These are phyloP conservation scores for Lentinus polychrous DNA, from an alignment of 1,284 basidiomycete species.

Conservation along the genomic window DNA sequence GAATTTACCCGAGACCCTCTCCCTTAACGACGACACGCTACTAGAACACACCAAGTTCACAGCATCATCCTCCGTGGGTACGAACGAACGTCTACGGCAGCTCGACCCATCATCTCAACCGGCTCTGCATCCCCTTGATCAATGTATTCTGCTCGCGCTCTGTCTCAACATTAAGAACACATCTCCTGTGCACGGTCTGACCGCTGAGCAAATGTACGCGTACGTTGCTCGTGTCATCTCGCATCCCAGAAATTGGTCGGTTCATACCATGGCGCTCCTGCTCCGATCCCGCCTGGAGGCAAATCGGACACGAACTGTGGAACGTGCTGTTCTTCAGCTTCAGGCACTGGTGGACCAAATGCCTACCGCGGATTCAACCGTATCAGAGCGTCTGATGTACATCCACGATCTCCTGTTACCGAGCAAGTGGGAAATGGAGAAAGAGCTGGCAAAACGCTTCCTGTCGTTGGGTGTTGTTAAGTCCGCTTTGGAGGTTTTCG, in stretches of 20 bases:
- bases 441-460: conserved; percentile 80
- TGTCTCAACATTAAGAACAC: conserved; percentile 88
- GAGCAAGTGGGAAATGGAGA: conserved; percentile 87
- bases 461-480: conserved; percentile 78
- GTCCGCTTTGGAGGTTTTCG: conserved; percentile 87
- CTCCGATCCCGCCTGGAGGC: conserved; percentile 87
- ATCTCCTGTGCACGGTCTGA: conserved; percentile 81
- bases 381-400: conserved; percentile 70
- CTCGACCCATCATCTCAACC: conserved; percentile 84
- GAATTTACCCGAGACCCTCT: conserved; percentile 68
- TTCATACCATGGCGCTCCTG: conserved; percentile 91
- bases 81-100: conserved; percentile 43
- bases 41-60: conserved; percentile 94
- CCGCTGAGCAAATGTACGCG: conserved; percentile 83
- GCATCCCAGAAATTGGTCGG: conserved; percentile 87
- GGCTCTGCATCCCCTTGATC: conserved; percentile 83
- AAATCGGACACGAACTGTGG: conserved; percentile 81
- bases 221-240: conserved; percentile 83
- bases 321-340: conserved; percentile 83
- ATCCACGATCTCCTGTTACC: conserved; percentile 78
- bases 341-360: conserved; percentile 94
- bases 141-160: conserved; percentile 83
- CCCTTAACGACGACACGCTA: conserved; percentile 93
- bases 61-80: conserved; percentile 37
- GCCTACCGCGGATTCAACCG: conserved; percentile 73